phyloP scores from a whole-genome alignment of 352 stramenopile genomes.

The Phytopythium chamaehyphon region DNA sequence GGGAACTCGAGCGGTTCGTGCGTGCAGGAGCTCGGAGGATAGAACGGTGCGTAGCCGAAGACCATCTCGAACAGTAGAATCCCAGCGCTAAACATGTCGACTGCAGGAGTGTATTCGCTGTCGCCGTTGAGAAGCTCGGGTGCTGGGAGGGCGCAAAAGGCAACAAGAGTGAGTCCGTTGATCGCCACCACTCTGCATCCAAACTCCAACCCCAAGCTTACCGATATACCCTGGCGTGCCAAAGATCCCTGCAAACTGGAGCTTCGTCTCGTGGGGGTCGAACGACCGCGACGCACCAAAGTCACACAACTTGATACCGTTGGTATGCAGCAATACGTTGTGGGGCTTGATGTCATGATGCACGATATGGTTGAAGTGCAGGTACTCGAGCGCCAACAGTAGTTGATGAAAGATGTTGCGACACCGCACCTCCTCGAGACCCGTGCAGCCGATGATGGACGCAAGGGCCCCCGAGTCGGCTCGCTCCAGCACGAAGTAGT shows the following conservation, averaged over 20 bases:
- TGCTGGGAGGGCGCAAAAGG: slow-evolving; percentile 8
- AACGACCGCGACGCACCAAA: slow-evolving; percentile 82
- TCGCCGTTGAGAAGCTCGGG: slow-evolving; percentile 58
- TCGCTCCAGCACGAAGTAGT: slow-evolving; percentile 74
- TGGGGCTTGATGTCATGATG: slow-evolving; percentile 91
- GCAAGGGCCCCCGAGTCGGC: slow-evolving; percentile 54
- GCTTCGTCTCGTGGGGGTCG: slow-evolving; percentile 32
- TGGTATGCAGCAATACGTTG: slow-evolving; percentile 67
- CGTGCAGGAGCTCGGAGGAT: slow-evolving; percentile 62
- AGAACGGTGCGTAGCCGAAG: slow-evolving; percentile 69
- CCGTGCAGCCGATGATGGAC: slow-evolving; percentile 39
- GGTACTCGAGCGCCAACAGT: slow-evolving; percentile 57
- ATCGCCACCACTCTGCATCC: not conserved
- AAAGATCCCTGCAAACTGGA: slow-evolving; percentile 68
- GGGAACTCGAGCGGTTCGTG: slow-evolving; percentile 60
- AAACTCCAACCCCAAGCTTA: slow-evolving; percentile 8
- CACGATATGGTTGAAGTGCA: slow-evolving; percentile 75
- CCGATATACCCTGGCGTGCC: slow-evolving; percentile 69
- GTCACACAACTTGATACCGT: slow-evolving; percentile 73
- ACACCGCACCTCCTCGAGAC: slow-evolving; percentile 45
- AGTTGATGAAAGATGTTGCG: slow-evolving; percentile 57
- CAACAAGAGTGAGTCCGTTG: not conserved
- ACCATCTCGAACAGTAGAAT: slow-evolving; percentile 76
- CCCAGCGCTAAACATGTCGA: slow-evolving; percentile 76
- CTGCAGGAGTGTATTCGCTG: slow-evolving; percentile 40